Percentiles rank a stretch among this genome's conserved stretches.
Conservation (phyloP, 1,284 basidiomycete genomes). For the Pseudozyma thailandica region DNA sequence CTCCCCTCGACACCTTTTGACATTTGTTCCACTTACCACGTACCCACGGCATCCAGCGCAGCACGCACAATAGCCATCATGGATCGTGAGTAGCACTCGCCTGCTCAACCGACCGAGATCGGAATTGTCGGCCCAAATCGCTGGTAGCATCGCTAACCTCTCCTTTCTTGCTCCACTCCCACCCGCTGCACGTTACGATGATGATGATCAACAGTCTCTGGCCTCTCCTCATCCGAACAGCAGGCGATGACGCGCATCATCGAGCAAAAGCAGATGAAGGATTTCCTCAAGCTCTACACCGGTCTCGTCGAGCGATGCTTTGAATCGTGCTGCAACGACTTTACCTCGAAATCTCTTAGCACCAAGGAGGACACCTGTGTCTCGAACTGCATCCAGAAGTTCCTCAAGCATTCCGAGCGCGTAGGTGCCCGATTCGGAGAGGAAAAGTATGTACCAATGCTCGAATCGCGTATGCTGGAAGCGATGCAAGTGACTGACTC, state of each 20-base stretch:
- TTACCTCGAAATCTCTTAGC: slow-evolving; percentile 91
- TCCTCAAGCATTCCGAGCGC: slow-evolving; percentile 94
- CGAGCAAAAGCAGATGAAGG: slow-evolving; percentile 83
- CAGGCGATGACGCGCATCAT: slow-evolving; percentile 65
- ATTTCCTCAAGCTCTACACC: slow-evolving; percentile 96
- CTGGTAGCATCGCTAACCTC: not conserved
- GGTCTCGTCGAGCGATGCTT: slow-evolving; percentile 95
- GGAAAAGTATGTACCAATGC: slow-evolving; percentile 57
- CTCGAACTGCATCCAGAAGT: slow-evolving; percentile 83
- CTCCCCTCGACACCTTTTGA: not conserved
- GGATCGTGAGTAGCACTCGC: slow-evolving; percentile 40
- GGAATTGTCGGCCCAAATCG: not conserved
- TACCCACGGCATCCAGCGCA: slow-evolving; percentile 3
- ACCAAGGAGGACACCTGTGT: slow-evolving; percentile 79
- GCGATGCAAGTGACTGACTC: not conserved
- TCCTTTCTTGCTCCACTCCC: not conserved
- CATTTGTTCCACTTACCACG: not conserved
- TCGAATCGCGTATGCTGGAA: not conserved
- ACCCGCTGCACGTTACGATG: not conserved
- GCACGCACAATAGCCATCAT: slow-evolving; percentile 23
- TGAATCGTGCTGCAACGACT: slow-evolving; percentile 92
- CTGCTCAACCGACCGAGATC: not conserved
- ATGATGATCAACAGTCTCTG: slow-evolving; percentile 50
- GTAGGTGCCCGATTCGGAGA: slow-evolving; percentile 83
- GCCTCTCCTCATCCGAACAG: slow-evolving; percentile 62